phyloP scores from a whole-genome alignment of 2,329 filamentous ascomycete genomes.

The Venturia carpophila region DNA sequence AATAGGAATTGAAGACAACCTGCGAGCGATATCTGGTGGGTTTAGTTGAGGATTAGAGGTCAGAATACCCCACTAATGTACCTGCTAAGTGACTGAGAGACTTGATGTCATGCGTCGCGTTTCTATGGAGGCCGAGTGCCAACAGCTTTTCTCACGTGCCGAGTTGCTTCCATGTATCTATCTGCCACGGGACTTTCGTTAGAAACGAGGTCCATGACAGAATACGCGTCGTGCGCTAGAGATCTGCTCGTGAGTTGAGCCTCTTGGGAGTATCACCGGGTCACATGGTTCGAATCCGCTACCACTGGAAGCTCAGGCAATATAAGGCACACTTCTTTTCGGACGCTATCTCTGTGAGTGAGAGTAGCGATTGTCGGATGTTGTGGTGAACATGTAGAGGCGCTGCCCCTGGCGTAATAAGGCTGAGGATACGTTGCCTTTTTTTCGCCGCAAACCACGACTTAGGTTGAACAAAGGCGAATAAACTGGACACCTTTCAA shows the following conservation, averaged over 20 bases:
- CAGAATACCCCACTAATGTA: neutral
- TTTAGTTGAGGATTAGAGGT: neutral
- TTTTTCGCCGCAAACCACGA: neutral
- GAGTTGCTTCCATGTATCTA: too few species aligned
- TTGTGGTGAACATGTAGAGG: neutral
- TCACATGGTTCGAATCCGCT: neutral
- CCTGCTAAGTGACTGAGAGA: neutral
- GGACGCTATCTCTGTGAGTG: too few species aligned
- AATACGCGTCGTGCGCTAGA: neutral
- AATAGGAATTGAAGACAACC: too few species aligned
- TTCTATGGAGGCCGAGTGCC: neutral
- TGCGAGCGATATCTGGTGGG: neutral
- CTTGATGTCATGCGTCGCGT: neutral
- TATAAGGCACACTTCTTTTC: too few species aligned
- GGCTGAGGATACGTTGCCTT: slow-evolving; percentile 2
- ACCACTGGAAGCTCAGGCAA: neutral
- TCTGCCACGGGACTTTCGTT: neutral
- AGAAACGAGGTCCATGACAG: neutral
- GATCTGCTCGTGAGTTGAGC: neutral
- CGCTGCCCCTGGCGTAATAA: neutral
- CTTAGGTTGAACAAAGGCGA: neutral
- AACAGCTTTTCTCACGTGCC: neutral
- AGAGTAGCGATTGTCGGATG: too few species aligned
- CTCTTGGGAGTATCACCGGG: neutral
- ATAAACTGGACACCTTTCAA: neutral